Base-by-base conservation (phyloP, 2,329 filamentous ascomycete species). In the Pseudogymnoascus sp. region DNA sequence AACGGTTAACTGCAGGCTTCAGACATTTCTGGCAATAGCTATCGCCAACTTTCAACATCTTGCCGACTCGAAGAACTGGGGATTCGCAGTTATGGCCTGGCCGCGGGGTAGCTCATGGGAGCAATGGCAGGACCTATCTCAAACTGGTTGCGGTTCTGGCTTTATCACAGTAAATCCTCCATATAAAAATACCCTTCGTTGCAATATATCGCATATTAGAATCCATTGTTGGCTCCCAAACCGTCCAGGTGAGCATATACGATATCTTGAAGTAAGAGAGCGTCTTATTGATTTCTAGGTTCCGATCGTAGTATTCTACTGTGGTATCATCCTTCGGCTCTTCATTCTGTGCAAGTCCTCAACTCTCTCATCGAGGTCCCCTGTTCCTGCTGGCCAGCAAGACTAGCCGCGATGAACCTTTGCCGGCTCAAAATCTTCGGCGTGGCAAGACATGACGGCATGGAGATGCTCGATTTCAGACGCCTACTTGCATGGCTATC, bases 1-100 rank as follows among this genome's bases (percentile, higher is more conserved):
- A 21, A 57, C 51, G 51, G 51, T 57, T 57, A 57, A 26, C n/a
- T 21, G 29, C 51, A 57, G 51, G 26, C 51, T 57, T 57, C 51
- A 31, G 14, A 14, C 26, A 21, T 36, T 21, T 34, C 51, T 18
- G 4, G 51, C 51, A 34, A 21, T 34, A 21, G n/a, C 51, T 57
- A 34, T 36, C 29, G n/a, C 29, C 51, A 34, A 18, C 51, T 16
- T 57, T 31, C 5, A 34, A 31, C 29, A 34, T 21, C 29, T 36
- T 34, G 11, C 51, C 34, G 29, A 34, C 51, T 57, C 51, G 51
- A 57, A 57, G n/a, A 14, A 11, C 18, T 36, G 29, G 29, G 29
- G 29, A 57, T 57, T 31, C 4, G 4, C 14, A 16, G 8, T 14
- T 31, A 16, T 54, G 47, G 23, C n/a, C 47, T 5, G 11, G 29